Evolutionary conservation across 129 eudicot species (phyloP).

Genomic region (Artemisia argyi): DNA sequence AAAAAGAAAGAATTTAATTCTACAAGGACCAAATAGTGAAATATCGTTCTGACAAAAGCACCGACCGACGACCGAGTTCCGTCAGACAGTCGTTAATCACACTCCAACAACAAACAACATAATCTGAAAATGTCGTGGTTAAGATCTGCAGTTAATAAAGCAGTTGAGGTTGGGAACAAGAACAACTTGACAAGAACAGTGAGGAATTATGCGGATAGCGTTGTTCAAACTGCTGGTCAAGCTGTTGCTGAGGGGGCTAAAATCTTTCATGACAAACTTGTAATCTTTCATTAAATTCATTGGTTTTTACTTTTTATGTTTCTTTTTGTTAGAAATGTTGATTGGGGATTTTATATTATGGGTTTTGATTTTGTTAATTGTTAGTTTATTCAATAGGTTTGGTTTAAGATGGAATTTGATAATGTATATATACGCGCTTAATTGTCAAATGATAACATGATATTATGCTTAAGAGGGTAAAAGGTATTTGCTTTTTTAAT

Average conservation of each 20-base stretch:
- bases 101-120: no score
- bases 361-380: neutral
- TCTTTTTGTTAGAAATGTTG: neutral
- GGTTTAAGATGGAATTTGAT: no score
- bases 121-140: conserved; percentile 67
- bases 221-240: conserved; percentile 93
- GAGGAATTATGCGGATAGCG: conserved; percentile 82
- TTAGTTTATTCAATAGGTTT: neutral
- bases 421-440: no score
- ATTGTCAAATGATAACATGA: no score
- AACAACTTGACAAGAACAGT: conserved; percentile 82
- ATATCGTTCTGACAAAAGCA: no score
- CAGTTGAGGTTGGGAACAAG: conserved; percentile 97
- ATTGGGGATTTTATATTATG: neutral
- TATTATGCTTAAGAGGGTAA: no score
- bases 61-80: no score
- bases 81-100: no score
- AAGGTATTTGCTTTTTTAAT: no score
- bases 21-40: no score
- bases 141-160: conserved; percentile 85
- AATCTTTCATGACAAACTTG: conserved; percentile 78
- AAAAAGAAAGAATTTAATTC: no score
- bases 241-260: conserved; percentile 99
- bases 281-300: conserved; percentile 20
- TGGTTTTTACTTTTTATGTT: neutral